Evolutionary conservation across 2,329 filamentous ascomycete genomes (phyloP), one percentile per base, ranked within the genome.

Genomic region (Phyllosticta paracitricarpa): DNA sequence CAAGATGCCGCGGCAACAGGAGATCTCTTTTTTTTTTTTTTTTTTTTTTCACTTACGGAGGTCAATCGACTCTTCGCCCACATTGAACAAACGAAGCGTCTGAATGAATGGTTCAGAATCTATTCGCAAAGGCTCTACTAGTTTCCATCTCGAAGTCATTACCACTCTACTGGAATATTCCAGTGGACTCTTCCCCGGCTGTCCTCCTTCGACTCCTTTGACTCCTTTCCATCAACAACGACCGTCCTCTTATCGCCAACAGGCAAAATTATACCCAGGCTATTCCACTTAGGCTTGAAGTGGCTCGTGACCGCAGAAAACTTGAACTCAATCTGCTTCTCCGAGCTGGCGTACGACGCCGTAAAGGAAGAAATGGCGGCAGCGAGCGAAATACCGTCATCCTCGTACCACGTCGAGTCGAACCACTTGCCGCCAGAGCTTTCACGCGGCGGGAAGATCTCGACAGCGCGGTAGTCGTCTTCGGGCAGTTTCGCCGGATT

Each of bases 401-500:
- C 82, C 67, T 85, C 82, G 56, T 77, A 77, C 82, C 82, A 85
- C 0, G 71, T 76, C 14, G 71, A 76, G 17, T 63, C 63, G 63
- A 74, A 80, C 7, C 69, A 73, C 14, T 67, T 70, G 1, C 68
- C 71, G 10, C 69, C 65, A 0, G 71, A 76, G 51, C 70, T 74
- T 0, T 73, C 73, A 26, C 71, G 70, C 0, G 81, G 78, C 2
- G 82, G 82, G 68, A 84, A 84, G 24, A 85, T 77, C 67, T 85
- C 82, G 0, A 84, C 73, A 1, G 76, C 82, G 6, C 82, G 75
- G 64, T 81, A 84, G 64, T 84, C 81, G 62, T 85, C 82, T 0
- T 76, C 65, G 10, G 78, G 77, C 19, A 78, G 69, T 22, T 73
- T 75, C 0, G 77, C 80, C 57, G 76, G 75, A 52, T 78, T 77